A percentile compares a stretch with the other conserved stretches of the same genome.
phyloP scores from a whole-genome alignment of 331 rosid genomes.

The Ulmus americana region DNA sequence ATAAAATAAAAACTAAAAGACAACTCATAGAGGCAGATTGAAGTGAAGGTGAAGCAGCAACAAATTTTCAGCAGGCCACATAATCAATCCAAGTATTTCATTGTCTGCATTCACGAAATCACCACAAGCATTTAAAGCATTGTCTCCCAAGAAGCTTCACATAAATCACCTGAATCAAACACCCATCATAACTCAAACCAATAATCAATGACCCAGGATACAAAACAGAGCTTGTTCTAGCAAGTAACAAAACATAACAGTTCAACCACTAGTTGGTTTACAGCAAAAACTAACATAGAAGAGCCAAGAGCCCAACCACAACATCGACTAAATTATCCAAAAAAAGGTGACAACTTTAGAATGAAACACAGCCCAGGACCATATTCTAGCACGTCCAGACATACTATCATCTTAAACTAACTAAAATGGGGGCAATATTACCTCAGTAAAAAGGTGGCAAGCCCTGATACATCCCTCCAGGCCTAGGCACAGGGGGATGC shows the following conservation, averaged over 20 bases:
- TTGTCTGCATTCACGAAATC: slow-evolving; percentile 75
- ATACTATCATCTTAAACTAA: neutral
- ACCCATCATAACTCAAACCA: slow-evolving; percentile 50
- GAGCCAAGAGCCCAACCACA: neutral
- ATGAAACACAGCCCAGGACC: too few species aligned
- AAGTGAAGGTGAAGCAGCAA: slow-evolving; percentile 61
- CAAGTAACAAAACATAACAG: neutral
- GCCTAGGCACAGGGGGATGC: slow-evolving; percentile 37
- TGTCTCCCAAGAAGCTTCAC: slow-evolving; percentile 79
- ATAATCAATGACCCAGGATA: slow-evolving; percentile 29
- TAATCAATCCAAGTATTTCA: slow-evolving; percentile 70
- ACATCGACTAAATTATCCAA: too few species aligned
- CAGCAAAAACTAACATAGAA: neutral
- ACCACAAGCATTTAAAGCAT: slow-evolving; percentile 78
- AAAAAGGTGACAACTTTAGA: too few species aligned
- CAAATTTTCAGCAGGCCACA: slow-evolving; percentile 70
- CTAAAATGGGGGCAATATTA: neutral
- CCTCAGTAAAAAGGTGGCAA: slow-evolving; percentile 69
- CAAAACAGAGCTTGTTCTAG: slow-evolving; percentile 7
- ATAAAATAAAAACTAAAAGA: slow-evolving; percentile 35
- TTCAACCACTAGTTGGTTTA: neutral
- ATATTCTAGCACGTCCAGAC: neutral
- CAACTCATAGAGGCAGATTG: slow-evolving; percentile 52
- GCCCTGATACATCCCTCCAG: slow-evolving; percentile 70
- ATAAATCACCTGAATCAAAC: slow-evolving; percentile 61